These are phyloP conservation scores for Cryptococcus sp. DNA, from an alignment of 1,284 basidiomycete species.

Conservation along the genomic window DNA sequence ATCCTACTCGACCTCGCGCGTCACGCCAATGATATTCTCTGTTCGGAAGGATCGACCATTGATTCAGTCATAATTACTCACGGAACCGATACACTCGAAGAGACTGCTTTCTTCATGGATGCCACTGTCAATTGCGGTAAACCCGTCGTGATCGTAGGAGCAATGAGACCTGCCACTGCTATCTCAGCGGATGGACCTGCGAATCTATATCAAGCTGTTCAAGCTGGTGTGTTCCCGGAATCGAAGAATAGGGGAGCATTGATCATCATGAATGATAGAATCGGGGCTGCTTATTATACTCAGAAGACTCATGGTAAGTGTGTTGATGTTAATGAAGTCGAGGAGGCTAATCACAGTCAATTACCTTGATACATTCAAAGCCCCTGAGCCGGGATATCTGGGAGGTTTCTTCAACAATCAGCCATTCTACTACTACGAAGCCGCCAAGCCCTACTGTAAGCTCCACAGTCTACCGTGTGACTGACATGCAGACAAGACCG, in stretches of 20 bases:
- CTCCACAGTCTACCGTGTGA: not conserved
- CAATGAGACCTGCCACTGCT: constrained; percentile 42
- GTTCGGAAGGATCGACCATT: constrained; percentile 18
- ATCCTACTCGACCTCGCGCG: constrained; percentile 25
- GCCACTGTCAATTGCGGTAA: constrained; percentile 21
- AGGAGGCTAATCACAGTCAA: constrained; percentile 9
- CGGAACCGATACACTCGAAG: constrained; percentile 40
- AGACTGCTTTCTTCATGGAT: constrained; percentile 27
- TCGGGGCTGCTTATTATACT: constrained; percentile 33
- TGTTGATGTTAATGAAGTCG: too few species aligned
- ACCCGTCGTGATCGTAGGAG: constrained; percentile 41
- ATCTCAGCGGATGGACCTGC: constrained; percentile 35
- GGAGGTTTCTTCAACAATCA: constrained; percentile 25
- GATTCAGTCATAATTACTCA: constrained; percentile 24
- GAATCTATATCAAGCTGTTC: constrained; percentile 37
- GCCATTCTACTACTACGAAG: constrained; percentile 28
- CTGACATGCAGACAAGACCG: constrained; percentile 4
- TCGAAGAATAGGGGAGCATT: constrained; percentile 30
- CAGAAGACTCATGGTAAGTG: constrained; percentile 26
- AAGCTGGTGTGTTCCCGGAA: constrained; percentile 20
- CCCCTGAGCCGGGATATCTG: constrained; percentile 32
- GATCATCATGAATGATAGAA: constrained; percentile 39
- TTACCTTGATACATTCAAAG: constrained; percentile 38
- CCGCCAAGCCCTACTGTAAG: constrained; percentile 10
- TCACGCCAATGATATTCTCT: constrained; percentile 26